phyloP scores from a whole-genome alignment of 768 basidiomycete genomes.

The Trametes cinnabarina region DNA sequence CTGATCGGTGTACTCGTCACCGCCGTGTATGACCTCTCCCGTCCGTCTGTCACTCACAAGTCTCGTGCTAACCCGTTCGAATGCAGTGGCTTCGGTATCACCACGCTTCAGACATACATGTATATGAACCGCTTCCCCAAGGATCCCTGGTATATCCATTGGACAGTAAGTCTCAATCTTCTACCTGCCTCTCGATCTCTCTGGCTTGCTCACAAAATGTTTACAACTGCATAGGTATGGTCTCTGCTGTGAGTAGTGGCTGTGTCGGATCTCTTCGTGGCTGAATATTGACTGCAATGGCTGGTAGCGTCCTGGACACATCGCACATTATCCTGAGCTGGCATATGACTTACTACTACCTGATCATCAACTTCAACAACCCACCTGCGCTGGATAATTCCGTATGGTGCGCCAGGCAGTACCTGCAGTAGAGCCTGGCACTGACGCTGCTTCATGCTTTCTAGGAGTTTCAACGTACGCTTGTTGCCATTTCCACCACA shows the following conservation, averaged over 20 bases:
- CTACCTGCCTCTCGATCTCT: no score
- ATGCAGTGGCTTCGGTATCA: slow-evolving; percentile 14
- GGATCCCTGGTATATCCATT: slow-evolving; percentile 7
- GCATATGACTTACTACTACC: slow-evolving; percentile 20
- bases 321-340: slow-evolving; percentile 11
- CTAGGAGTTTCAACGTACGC: no score
- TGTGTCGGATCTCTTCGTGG: no score
- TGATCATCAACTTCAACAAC: slow-evolving; percentile 15
- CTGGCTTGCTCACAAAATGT: no score
- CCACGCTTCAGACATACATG: slow-evolving; percentile 13
- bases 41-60: no score
- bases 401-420: slow-evolving; percentile 4
- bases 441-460: no score
- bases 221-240: no score
- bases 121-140: slow-evolving; percentile 9
- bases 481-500: no score
- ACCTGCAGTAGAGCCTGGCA: no score
- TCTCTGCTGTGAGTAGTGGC: no score
- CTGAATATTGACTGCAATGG: no score
- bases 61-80: no score
- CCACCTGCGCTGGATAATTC: slow-evolving; percentile 2
- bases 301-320: slow-evolving; percentile 4
- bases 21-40: background rate
- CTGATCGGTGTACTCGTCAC: slow-evolving; percentile 11
- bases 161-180: slow-evolving; percentile 12